Conservation (phyloP, 2,329 filamentous ascomycete species). For the Fusarium agapanthi region DNA sequence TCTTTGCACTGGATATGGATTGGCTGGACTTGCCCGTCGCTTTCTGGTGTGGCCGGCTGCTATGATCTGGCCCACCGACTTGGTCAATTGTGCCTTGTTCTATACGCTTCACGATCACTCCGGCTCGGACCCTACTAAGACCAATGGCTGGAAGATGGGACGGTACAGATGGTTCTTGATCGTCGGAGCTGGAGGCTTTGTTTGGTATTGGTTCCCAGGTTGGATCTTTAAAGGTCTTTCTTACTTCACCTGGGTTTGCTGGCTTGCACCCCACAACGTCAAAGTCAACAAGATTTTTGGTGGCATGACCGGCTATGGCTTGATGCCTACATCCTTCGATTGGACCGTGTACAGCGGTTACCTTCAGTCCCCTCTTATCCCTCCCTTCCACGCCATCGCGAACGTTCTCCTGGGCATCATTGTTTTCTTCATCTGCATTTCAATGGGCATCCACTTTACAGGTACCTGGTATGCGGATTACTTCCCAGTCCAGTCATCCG, state of each 20-base stretch:
- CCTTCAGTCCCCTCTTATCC: slow-evolving; percentile 59
- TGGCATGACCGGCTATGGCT: slow-evolving; percentile 64
- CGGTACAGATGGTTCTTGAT: slow-evolving; percentile 71
- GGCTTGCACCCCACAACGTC: slow-evolving; percentile 67
- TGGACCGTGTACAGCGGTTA: slow-evolving; percentile 60
- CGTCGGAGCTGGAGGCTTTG: slow-evolving; percentile 59
- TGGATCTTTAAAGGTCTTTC: slow-evolving; percentile 70
- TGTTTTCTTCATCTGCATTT: slow-evolving; percentile 64
- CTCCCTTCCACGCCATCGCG: slow-evolving; percentile 63
- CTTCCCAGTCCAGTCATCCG: slow-evolving; percentile 67
- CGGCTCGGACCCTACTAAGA: slow-evolving; percentile 57
- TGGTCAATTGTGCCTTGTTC: slow-evolving; percentile 63
- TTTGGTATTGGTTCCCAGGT: slow-evolving; percentile 70
- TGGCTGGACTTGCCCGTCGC: slow-evolving; percentile 62
- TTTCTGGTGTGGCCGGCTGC: slow-evolving; percentile 64
- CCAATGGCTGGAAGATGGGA: slow-evolving; percentile 70
- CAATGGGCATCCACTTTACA: slow-evolving; percentile 67
- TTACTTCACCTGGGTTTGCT: slow-evolving; percentile 70
- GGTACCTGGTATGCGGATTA: slow-evolving; percentile 67
- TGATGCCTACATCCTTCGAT: slow-evolving; percentile 69
- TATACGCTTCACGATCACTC: slow-evolving; percentile 58
- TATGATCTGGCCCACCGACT: slow-evolving; percentile 66
- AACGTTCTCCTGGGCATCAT: slow-evolving; percentile 64
- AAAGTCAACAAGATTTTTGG: slow-evolving; percentile 72
- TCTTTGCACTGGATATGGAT: slow-evolving; percentile 65